phyloP scores from a whole-genome alignment of 441 rosid species.

The Erodium texanum region DNA sequence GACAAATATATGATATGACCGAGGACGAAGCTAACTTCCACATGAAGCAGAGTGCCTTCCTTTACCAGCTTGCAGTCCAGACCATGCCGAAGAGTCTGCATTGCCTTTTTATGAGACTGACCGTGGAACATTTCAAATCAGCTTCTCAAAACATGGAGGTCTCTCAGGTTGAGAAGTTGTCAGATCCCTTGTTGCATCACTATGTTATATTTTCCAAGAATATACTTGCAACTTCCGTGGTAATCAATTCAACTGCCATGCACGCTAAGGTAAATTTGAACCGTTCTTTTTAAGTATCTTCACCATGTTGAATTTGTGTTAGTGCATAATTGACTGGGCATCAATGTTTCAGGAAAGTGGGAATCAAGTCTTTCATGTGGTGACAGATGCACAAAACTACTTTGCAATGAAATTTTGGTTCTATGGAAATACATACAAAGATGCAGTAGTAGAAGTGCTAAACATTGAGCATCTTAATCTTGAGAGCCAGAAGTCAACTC shows the following conservation, averaged over 20 bases:
- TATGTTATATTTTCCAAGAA: constrained; percentile 67
- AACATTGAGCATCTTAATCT: constrained; percentile 52
- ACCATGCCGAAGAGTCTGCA: constrained; percentile 94
- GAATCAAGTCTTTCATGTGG: constrained; percentile 74
- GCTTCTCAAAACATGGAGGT: constrained; percentile 34
- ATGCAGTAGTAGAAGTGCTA: constrained; percentile 56
- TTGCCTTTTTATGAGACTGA: constrained; percentile 82
- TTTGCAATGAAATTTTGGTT: constrained; percentile 83
- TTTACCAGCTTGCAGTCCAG: constrained; percentile 77
- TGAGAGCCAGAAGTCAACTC: constrained; percentile 33
- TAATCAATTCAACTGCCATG: constrained; percentile 70
- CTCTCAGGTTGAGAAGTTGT: constrained; percentile 37
- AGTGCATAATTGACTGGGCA: constrained; percentile 21
- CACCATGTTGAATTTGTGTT: constrained; percentile 9
- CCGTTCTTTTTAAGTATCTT: constrained; percentile 14
- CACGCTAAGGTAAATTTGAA: constrained; percentile 47
- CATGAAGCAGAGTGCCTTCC: constrained; percentile 92
- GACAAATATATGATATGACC: constrained; percentile 80
- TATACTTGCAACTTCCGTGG: constrained; percentile 81
- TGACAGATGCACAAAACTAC: constrained; percentile 76
- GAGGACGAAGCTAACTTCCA: constrained; percentile 91
- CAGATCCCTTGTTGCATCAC: constrained; percentile 64
- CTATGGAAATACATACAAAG: constrained; percentile 45
- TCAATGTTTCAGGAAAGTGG: constrained; percentile 62
- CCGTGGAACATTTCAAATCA: constrained; percentile 76